Evolutionary conservation across 163 green algal genomes (phyloP).

Genomic region (Scenedesmus sp.): DNA sequence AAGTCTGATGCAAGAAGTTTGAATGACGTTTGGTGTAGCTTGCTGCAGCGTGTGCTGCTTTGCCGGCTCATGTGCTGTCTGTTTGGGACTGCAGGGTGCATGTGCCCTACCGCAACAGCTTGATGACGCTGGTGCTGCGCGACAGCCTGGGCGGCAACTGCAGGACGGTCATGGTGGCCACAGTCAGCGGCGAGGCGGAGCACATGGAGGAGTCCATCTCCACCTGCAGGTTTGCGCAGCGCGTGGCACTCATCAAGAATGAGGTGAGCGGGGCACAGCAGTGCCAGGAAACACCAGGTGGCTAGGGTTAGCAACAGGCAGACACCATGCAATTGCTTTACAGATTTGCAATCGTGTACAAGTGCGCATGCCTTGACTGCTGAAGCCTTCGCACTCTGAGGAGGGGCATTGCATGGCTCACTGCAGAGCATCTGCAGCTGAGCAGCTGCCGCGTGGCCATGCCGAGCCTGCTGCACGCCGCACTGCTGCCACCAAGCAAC

Average conservation of each 20-base stretch:
- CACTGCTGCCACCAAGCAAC: no score
- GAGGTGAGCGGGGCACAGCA: conserved; percentile 48
- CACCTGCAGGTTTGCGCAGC: conserved; percentile 76
- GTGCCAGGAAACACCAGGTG: not conserved
- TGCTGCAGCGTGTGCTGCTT: not conserved
- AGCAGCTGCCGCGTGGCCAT: not conserved
- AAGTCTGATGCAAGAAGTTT: not conserved
- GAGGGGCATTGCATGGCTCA: not conserved
- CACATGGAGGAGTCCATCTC: conserved; percentile 81
- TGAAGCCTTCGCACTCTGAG: no score
- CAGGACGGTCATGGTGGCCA: conserved; percentile 85
- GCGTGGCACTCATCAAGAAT: conserved; percentile 79
- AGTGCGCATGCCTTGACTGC: no score
- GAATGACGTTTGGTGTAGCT: not conserved
- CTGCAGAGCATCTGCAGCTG: not conserved
- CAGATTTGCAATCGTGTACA: no score
- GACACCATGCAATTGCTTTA: not conserved
- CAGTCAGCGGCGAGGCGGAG: conserved; percentile 67
- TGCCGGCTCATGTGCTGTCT: not conserved
- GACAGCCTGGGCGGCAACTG: conserved; percentile 88
- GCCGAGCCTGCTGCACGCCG: no score
- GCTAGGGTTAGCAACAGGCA: not conserved
- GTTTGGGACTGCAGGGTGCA: conserved; percentile 61
- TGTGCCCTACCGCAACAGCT: conserved; percentile 85
- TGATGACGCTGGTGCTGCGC: conserved; percentile 83